These are phyloP conservation scores for Cercospora sp. DNA, from an alignment of 2,329 filamentous ascomycete genomes.

Conservation along the genomic window DNA sequence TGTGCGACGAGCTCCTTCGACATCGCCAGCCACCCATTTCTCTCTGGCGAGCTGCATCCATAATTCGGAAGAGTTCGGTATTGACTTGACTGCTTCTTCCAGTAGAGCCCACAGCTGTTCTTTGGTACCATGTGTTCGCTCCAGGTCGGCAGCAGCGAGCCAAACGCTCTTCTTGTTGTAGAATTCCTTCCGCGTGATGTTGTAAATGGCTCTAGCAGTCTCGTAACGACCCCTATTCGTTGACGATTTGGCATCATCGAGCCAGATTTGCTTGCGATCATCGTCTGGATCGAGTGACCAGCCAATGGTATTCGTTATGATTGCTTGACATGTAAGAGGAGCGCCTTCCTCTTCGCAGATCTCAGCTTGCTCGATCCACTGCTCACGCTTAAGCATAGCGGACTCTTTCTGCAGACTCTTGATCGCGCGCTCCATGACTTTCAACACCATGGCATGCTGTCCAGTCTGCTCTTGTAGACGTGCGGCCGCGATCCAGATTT, in stretches of 20 bases:
- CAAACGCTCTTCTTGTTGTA: conserved; percentile 84
- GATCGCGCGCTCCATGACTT: conserved; percentile 92
- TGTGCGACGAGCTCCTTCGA: conserved; percentile 82
- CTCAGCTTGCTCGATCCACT: conserved; percentile 95
- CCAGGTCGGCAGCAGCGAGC: conserved; percentile 86
- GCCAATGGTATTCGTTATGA: conserved; percentile 88
- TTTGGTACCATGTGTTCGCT: conserved; percentile 82
- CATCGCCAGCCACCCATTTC: conserved; percentile 85
- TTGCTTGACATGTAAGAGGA: conserved; percentile 79
- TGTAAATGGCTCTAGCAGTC: conserved; percentile 90
- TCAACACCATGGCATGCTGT: conserved; percentile 70
- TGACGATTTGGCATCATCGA: conserved; percentile 84
- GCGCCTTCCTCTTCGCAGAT: conserved; percentile 92
- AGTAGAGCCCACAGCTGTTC: conserved; percentile 82
- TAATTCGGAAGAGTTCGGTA: conserved; percentile 83
- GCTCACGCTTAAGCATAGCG: conserved; percentile 95
- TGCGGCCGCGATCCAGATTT: conserved; percentile 95
- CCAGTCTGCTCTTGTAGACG: conserved; percentile 88
- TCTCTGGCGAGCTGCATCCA: conserved; percentile 97
- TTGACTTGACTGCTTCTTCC: conserved; percentile 91
- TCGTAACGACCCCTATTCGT: conserved; percentile 81
- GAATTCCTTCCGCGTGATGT: conserved; percentile 86
- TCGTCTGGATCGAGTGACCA: conserved; percentile 95
- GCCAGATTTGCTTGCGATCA: conserved; percentile 92
- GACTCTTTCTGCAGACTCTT: conserved; percentile 85